These are phyloP conservation scores for Clavaria fumosa DNA, from an alignment of 768 basidiomycete species.

Conservation along the genomic window DNA sequence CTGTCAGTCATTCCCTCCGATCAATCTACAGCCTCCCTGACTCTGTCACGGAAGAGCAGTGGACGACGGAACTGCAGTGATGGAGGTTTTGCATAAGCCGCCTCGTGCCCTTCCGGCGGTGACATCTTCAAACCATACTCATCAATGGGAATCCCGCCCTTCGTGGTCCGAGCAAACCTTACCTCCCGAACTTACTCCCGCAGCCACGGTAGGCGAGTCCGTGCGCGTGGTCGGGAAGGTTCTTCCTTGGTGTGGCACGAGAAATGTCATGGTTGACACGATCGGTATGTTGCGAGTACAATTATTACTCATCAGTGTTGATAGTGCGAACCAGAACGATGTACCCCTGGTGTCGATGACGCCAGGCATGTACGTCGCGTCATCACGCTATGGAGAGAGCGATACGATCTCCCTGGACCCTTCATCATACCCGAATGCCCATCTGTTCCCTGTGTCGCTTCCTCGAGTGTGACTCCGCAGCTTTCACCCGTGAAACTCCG, in stretches of 20 bases:
- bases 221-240: conserved; percentile 35
- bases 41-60: too few species aligned
- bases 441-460: too few species aligned
- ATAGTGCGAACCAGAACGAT: conserved; percentile 22
- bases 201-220: conserved; percentile 30
- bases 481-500: conserved; percentile 30
- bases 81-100: conserved; percentile 43
- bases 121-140: too few species aligned
- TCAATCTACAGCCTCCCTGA: too few species aligned
- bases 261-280: conserved; percentile 31
- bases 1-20: conserved; percentile 30
- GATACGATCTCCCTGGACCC: conserved; percentile 21
- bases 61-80: conserved; percentile 61
- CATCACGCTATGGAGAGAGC: conserved; percentile 32
- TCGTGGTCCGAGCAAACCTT: conserved; percentile 1
- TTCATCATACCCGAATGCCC: background rate
- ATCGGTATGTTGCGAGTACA: conserved; percentile 37
- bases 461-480: conserved; percentile 11
- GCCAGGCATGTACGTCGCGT: conserved; percentile 40
- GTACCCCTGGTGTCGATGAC: conserved; percentile 41
- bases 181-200: conserved; percentile 15
- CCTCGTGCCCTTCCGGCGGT: too few species aligned
- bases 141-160: too few species aligned
- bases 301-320: too few species aligned
- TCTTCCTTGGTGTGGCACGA: conserved; percentile 22